phyloP scores from a whole-genome alignment of 78 protist species.

The Reticulomyxa filosa region DNA sequence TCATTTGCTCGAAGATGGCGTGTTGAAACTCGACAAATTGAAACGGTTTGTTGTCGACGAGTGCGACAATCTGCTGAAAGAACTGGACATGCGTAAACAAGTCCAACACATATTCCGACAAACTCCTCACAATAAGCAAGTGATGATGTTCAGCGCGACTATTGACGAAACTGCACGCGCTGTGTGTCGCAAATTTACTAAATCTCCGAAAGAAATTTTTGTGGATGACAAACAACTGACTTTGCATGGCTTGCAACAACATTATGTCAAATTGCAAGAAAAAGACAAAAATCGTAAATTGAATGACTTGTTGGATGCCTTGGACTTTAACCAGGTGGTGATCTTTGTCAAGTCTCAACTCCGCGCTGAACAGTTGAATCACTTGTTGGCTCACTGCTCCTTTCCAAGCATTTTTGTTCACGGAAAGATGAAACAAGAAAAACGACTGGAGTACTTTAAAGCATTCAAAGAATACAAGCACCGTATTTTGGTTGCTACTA shows the following conservation, averaged over 20 bases:
- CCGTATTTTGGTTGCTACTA: constrained; percentile 91
- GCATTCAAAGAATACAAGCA: constrained; percentile 74
- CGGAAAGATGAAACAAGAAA: constrained; percentile 47
- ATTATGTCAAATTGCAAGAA: constrained; percentile 69
- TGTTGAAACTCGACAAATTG: constrained; percentile 35
- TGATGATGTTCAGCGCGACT: constrained; percentile 99
- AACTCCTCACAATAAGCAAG: constrained; percentile 85
- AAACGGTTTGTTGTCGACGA: constrained; percentile 93
- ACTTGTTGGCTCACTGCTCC: constrained; percentile 42
- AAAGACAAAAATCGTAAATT: constrained; percentile 72
- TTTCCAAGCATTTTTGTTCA: constrained; percentile 86
- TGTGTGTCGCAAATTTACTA: constrained; percentile 73
- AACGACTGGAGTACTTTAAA: constrained; percentile 22
- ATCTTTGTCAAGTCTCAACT: constrained; percentile 67
- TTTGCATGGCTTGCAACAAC: constrained; percentile 90
- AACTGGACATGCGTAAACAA: constrained; percentile 76
- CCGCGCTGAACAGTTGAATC: constrained; percentile 46
- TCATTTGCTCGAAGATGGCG: constrained; percentile 16
- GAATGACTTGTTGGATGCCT: constrained; percentile 73
- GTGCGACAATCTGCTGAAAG: constrained; percentile 78
- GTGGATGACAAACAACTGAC: constrained; percentile 81
- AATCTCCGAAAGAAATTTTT: constrained; percentile 69
- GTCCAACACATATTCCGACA: constrained; percentile 76
- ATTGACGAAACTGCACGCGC: constrained; percentile 46
- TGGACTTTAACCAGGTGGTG: constrained; percentile 90